phyloP scores from a whole-genome alignment of 2,329 filamentous ascomycete genomes.

The Pestalotiopsis sp. region DNA sequence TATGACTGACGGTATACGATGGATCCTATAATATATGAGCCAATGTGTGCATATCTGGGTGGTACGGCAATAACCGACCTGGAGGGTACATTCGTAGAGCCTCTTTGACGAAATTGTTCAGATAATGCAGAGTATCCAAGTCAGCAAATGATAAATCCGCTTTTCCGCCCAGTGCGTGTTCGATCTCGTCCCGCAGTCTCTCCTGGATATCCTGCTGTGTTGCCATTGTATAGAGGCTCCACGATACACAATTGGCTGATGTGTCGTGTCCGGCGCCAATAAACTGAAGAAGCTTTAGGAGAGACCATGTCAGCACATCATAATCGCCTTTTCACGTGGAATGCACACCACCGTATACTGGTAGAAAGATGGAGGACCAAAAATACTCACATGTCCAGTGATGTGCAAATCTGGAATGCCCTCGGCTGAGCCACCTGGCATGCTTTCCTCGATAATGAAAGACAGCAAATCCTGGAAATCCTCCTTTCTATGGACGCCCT shows the following conservation, averaged over 20 bases:
- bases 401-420: slow-evolving; percentile 32
- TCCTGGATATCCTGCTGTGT: slow-evolving; percentile 34
- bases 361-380: not conserved
- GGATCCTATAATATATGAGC: slow-evolving; percentile 16
- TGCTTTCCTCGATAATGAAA: slow-evolving; percentile 20
- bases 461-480: slow-evolving; percentile 18
- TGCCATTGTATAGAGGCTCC: slow-evolving; percentile 36
- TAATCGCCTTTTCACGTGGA: not conserved
- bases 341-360: not conserved
- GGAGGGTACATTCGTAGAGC: slow-evolving; percentile 38
- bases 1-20: slow-evolving; percentile 34
- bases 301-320: not conserved
- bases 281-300: slow-evolving; percentile 33
- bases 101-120: slow-evolving; percentile 42
- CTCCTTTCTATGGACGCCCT: not conserved
- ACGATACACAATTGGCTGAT: slow-evolving; percentile 36
- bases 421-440: slow-evolving; percentile 19
- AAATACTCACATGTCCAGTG: slow-evolving; percentile 21
- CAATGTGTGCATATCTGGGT: slow-evolving; percentile 13
- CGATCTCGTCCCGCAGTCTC: slow-evolving; percentile 36
- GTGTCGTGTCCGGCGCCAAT: slow-evolving; percentile 41
- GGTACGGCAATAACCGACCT: slow-evolving; percentile 9
- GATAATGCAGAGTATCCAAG: slow-evolving; percentile 34
- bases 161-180: not conserved
- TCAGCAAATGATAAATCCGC: slow-evolving; percentile 13